Conservation (phyloP, 1,284 basidiomycete species). For the Tetrapyrgos nigripes region DNA sequence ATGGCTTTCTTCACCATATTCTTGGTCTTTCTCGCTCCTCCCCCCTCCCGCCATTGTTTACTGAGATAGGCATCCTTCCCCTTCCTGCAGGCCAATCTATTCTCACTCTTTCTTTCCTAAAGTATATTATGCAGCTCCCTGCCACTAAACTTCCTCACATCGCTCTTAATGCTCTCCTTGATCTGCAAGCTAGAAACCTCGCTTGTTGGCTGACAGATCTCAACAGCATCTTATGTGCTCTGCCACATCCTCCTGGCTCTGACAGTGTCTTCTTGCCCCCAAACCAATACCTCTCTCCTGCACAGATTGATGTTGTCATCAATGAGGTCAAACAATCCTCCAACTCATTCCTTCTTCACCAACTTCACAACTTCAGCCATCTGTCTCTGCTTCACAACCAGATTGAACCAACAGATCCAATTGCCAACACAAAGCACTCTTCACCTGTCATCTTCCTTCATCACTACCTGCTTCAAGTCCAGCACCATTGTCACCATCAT, state of each 20-base stretch:
- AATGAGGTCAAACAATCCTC: too few relatives aligned
- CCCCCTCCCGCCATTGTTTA: constrained; percentile 21
- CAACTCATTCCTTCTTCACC: too few relatives aligned
- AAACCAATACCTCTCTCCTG: not conserved
- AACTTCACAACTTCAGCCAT: not conserved
- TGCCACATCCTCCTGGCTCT: not conserved
- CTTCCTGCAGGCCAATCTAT: constrained; percentile 18
- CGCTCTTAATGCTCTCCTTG: not conserved
- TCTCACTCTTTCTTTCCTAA: constrained; percentile 5
- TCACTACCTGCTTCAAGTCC: too few relatives aligned
- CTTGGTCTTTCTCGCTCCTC: constrained; percentile 24
- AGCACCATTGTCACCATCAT: too few relatives aligned
- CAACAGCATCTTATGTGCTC: not conserved
- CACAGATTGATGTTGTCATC: too few relatives aligned
- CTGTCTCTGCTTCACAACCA: not conserved
- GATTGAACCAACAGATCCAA: not conserved
- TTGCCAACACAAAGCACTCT: too few relatives aligned
- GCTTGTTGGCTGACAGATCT: constrained; percentile 2
- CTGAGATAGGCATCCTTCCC: constrained; percentile 30
- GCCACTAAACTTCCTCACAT: not conserved
- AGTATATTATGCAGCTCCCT: not conserved
- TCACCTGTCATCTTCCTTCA: too few relatives aligned
- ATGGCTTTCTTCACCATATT: constrained; percentile 22
- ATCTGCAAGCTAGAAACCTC: not conserved
- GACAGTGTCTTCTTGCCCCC: not conserved